These are phyloP conservation scores for Tubosaeta sp. DNA, from an alignment of 768 basidiomycete species.

Conservation along the genomic window DNA sequence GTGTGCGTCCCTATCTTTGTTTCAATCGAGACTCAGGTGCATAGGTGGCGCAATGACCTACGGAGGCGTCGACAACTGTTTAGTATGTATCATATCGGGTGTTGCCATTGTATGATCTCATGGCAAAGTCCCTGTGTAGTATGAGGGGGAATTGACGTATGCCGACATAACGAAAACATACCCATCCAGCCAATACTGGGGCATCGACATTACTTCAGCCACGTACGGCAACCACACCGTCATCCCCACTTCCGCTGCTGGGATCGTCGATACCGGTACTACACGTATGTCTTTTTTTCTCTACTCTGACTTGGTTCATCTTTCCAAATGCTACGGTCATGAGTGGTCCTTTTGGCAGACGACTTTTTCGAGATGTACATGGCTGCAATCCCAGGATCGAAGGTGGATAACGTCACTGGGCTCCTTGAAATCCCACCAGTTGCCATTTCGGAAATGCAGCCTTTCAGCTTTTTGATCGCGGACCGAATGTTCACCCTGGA, in stretches of 20 bases:
- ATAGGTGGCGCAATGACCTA: constrained; percentile 13
- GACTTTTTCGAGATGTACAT: constrained; percentile 10
- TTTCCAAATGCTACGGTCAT: neutral
- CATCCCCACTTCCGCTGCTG: constrained; percentile 16
- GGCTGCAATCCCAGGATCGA: constrained; percentile 11
- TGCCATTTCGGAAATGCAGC: constrained; percentile 8
- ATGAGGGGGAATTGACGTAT: constrained; percentile 19
- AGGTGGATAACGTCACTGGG: neutral
- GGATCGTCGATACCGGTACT: constrained; percentile 27
- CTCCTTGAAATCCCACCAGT: constrained; percentile 12
- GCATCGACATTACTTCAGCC: constrained; percentile 16
- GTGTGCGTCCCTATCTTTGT: neutral
- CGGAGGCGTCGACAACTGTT: constrained; percentile 12
- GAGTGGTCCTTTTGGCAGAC: constrained; percentile 16
- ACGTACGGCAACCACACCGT: constrained; percentile 8
- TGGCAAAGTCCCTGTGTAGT: neutral
- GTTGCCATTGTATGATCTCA: neutral
- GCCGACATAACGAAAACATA: constrained; percentile 18
- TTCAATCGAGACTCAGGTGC: neutral
- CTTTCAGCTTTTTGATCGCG: constrained; percentile 10
- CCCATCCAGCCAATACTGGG: constrained; percentile 20
- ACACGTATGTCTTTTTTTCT: constrained; percentile 11
- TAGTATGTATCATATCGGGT: constrained; percentile 3
- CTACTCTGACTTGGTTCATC: neutral
- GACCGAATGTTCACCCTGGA: constrained; percentile 7